Evolutionary conservation across 768 basidiomycete species (phyloP), one percentile per base, ranked within the genome.

Genomic region (Paxillus rubicundulus): DNA sequence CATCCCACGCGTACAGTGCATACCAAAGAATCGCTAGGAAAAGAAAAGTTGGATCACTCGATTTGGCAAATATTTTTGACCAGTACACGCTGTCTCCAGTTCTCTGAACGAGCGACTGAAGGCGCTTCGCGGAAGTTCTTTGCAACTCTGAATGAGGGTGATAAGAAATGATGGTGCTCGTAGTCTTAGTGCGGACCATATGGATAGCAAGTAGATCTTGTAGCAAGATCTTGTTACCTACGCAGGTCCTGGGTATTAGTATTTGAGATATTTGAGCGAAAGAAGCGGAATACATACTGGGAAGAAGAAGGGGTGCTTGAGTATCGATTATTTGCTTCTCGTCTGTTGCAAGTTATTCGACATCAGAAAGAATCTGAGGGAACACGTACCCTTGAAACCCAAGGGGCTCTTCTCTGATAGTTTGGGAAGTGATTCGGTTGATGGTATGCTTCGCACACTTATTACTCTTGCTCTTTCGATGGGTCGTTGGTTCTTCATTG

Each of bases 1-100:
- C 82, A 49, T 85, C 83, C 81, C 83, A 84, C 4, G 79, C 76
- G 61, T 84, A 84, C 6, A 83, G 57, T 0, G 80, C 75, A 57
- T 82, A 81, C 83, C 83, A 85, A 21, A 85, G 66, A 28, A 77
- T 67, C 14, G 77, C 71, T 17, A 84, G 62, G 37, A 84, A 70
- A 20, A 82, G 59, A 50, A 84, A 81, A 0, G 81, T 84, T 2
- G 82, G 79, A 52, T 84, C 82, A 5, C 69, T 70, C 57, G 46
- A 61, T 21, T 36, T 54, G 0, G 18, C 0, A 18, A 61, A 71
- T n/a, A 69, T 59, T 21, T 67, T 70, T 16, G 63, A 61, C 67
- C 68, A 69, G 27, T 71, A 73, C 8, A 73, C 69, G 8, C 71
- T 70, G 5, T 61, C 58, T 0, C 72, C 65, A 4, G 65, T 70